Base-by-base conservation (phyloP, 495 filamentous ascomycete genomes). In the Lindgomyces ingoldianus region DNA sequence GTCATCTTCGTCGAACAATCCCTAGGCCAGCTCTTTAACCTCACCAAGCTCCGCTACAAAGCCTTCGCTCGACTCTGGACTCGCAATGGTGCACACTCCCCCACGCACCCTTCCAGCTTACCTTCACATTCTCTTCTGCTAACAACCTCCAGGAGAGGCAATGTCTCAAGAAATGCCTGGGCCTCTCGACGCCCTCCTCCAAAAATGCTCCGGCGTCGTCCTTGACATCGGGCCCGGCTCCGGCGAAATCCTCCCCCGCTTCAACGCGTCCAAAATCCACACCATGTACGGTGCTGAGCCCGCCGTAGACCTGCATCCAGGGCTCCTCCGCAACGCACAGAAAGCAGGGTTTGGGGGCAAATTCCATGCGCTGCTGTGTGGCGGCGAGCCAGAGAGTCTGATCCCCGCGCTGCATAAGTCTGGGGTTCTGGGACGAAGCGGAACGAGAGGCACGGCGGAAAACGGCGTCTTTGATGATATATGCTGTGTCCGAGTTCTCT, bases 211-310 rank as follows among this genome's bases (percentile, higher is more conserved):
- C 9, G 74, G 74, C 25, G 29, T 60, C 11, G 60, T 76, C 33
- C 72, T 77, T n/a, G 75, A 77, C 56, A 42, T 77, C 50, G 75
- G 75, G 9, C 77, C 77, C n/a, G 77, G 77, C 14, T 64, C 59
- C 16, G 77, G 77, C 36, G 49, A 66, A 53, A 60, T 72, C 25
- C 33, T 74, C 1, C 33, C 51, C 12, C 51, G 55, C 54, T 75
- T 74, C 59, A 50, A 67, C 41, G 2, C 51, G 26, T 39, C 50
- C 53, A 57, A 67, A 21, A 67, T 69, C 41, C 55, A 54, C 9
- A 60, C 49, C 1, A 65, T 77, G 57, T 79, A 78, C 45, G 77
- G 75, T 8, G 68, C 72, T 16, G 77, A 79, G 60, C 77, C 77
- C 1, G 71, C 60, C 19, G 58, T 65, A 14, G 60, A 65, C 9